These are phyloP conservation scores for Aspergillus amoenus DNA, from an alignment of 2,329 filamentous ascomycete species.

Conservation along the genomic window DNA sequence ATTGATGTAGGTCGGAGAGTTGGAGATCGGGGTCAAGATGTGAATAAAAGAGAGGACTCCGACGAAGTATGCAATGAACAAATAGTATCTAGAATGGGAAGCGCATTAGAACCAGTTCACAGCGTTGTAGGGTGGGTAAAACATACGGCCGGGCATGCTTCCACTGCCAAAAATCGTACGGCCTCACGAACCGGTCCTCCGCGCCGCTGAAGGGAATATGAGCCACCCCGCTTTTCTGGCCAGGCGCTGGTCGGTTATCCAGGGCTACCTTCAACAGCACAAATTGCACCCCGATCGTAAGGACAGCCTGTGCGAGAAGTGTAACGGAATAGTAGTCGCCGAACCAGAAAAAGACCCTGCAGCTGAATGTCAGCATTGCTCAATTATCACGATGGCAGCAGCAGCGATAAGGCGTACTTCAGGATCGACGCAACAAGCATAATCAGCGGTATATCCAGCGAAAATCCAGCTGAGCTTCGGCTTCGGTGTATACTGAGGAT, in stretches of 20 bases:
- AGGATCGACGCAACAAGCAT: constrained; percentile 66
- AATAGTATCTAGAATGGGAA: constrained; percentile 51
- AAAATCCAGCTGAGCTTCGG: constrained; percentile 63
- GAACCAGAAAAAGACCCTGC: constrained; percentile 66
- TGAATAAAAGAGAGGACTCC: constrained; percentile 52
- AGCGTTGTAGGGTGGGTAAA: background rate
- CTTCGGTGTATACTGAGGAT: constrained; percentile 63
- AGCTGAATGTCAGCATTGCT: constrained; percentile 2
- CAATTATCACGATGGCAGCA: background rate
- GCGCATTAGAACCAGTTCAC: background rate
- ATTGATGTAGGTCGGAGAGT: constrained; percentile 43
- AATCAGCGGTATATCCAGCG: constrained; percentile 65
- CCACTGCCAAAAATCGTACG: constrained; percentile 67
- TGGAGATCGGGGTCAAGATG: constrained; percentile 49
- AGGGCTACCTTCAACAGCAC: constrained; percentile 62
- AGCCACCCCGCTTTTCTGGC: constrained; percentile 40
- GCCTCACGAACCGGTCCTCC: constrained; percentile 42
- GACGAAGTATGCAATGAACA: constrained; percentile 56
- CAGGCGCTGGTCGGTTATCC: constrained; percentile 51
- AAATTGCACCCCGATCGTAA: constrained; percentile 61
- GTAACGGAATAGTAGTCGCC: constrained; percentile 60
- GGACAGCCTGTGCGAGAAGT: constrained; percentile 58
- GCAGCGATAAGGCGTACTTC: constrained; percentile 46
- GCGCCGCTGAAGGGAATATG: constrained; percentile 41
- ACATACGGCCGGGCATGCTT: constrained; percentile 52